Conservation (phyloP, 768 basidiomycete species). For the Rhodosporidiobolus odoratus region DNA sequence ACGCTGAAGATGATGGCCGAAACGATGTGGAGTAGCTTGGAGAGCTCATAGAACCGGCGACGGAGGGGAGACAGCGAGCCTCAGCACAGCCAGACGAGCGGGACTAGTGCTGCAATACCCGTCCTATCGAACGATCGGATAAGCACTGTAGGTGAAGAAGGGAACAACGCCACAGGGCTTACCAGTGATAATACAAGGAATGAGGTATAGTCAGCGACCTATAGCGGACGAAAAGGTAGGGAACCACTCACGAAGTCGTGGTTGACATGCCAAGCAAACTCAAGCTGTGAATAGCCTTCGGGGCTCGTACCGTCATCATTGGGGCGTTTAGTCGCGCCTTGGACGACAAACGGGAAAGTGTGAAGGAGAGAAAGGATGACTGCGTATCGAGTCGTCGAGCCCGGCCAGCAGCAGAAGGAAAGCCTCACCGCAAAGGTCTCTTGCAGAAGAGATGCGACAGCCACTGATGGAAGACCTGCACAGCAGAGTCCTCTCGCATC, state of each 20-base stretch:
- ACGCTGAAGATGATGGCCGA: slow-evolving; percentile 41
- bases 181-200: not conserved
- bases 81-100: slow-evolving; percentile 40
- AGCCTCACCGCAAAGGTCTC: not conserved
- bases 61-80: slow-evolving; percentile 33
- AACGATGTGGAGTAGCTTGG: slow-evolving; percentile 38
- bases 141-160: too few species aligned
- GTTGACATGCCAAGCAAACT: slow-evolving; percentile 31
- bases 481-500: not conserved
- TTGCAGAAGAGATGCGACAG: slow-evolving; percentile 35
- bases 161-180: too few species aligned
- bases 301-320: slow-evolving; percentile 34
- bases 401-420: not conserved
- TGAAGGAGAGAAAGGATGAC: slow-evolving; percentile 35
- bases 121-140: too few species aligned
- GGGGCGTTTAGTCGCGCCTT: slow-evolving; percentile 33
- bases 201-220: not conserved
- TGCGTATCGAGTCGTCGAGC: slow-evolving; percentile 5
- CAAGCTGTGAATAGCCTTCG: slow-evolving; percentile 26
- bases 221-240: not conserved
- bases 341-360: slow-evolving; percentile 41
- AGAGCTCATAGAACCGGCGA: slow-evolving; percentile 37
- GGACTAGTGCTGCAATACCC: slow-evolving; percentile 36
- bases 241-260: slow-evolving; percentile 20
- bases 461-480: slow-evolving; percentile 41